Base-by-base conservation (phyloP, 1,139 yeast genomes). In the Zygotorulaspora mrakii region DNA sequence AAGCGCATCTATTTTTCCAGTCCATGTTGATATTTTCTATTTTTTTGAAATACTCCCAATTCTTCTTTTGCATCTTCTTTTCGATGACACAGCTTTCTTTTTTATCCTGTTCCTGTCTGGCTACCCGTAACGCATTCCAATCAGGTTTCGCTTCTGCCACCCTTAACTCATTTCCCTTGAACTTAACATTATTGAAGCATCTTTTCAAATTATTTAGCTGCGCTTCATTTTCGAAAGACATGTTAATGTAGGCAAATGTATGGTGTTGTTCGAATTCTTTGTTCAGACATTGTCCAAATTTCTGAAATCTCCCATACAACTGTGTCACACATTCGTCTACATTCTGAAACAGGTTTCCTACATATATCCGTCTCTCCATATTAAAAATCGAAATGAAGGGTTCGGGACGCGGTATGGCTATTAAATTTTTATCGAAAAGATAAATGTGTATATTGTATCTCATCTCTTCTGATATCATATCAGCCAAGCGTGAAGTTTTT, bases 111-210 rank as follows among this genome's bases (percentile, higher is more conserved):
- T 50, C 48, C 42, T 68, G 71, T 54, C 49, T 82, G 27, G 59
- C 56, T 28, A 62, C 60, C 78, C 80, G 73, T 26, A 65, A 55
- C 23, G 67, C 69, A 17, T 63, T 48, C 61, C 64, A 78, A 42
- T 63, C 66, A 1, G 73, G 74, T 47, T 61, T 65, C 1, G 79
- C 80, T 18, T 57, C 55, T 31, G 71, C 76, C 5, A 89, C 65
- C 1, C 69, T 66, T 28, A 89, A 64, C 45, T 73, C 77, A 35
- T 80, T 70, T 1, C 95, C 95, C 73, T 84, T 86, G 61, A 74
- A 89, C 28, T 73, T 72, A 1, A 82, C 75, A 16, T 89, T 94
- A 57, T 85, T 74, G 46, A 85, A 72, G 1, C 82, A 67, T 4
- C 66, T 60, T 45, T 73, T 73, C 44, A 89, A 64, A 33, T 73